Percentiles rank a stretch among this genome's conserved stretches.
These are phyloP conservation scores for Begonia loranthoides DNA, from an alignment of 306 rosid genomes.

Conservation along the genomic window DNA sequence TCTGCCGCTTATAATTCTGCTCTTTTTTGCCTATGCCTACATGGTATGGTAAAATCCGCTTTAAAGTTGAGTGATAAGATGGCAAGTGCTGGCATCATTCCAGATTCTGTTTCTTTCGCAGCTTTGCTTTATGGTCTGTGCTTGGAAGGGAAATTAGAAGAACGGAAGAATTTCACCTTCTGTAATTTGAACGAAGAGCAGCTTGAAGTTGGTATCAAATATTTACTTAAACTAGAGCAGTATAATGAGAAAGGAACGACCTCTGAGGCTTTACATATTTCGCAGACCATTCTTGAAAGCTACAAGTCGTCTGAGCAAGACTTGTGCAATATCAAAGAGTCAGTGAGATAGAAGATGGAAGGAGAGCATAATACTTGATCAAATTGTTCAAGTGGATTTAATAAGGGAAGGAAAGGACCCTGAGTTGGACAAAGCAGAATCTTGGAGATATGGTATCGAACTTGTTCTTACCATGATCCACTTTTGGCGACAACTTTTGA, in stretches of 20 bases:
- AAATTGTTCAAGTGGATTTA: neutral
- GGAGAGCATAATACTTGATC: too few relatives aligned
- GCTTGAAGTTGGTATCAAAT: constrained; percentile 41
- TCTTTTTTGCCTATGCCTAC: constrained; percentile 50
- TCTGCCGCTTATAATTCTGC: constrained; percentile 58
- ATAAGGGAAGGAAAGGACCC: neutral
- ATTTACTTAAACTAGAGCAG: constrained; percentile 45
- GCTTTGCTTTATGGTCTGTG: constrained; percentile 62
- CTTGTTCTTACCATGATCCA: too few relatives aligned
- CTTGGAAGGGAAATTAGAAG: constrained; percentile 44
- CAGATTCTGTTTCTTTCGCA: constrained; percentile 44
- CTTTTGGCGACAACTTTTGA: too few relatives aligned
- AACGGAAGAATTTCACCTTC: constrained; percentile 45
- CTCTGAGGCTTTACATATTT: constrained; percentile 46
- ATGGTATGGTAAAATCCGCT: constrained; percentile 59
- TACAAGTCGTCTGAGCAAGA: constrained; percentile 19
- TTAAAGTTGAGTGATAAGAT: constrained; percentile 39
- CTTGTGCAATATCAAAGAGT: constrained; percentile 15
- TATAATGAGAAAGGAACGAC: constrained; percentile 30
- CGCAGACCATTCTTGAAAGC: constrained; percentile 44
- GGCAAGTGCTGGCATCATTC: constrained; percentile 29
- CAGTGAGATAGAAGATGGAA: constrained; percentile 15
- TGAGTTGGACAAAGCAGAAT: too few relatives aligned
- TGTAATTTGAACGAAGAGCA: constrained; percentile 29
- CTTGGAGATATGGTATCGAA: too few relatives aligned